Base-by-base conservation (phyloP, 805 yeast species). In the Ogataea glucozyma region DNA sequence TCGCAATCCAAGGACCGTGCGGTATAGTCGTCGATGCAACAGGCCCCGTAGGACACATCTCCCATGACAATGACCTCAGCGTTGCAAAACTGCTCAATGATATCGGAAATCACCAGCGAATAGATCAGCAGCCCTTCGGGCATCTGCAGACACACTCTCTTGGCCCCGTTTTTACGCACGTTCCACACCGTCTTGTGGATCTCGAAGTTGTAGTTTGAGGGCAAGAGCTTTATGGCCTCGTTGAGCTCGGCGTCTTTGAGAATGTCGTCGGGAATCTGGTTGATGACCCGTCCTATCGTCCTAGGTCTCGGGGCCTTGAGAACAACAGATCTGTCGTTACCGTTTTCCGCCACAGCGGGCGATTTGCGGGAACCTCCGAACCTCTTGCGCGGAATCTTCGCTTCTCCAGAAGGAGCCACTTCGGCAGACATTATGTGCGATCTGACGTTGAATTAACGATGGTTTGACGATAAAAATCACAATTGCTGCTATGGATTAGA, bases 11-110 rank as follows among this genome's bases (percentile, higher is more conserved):
- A 65, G 0, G 98, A 81, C 49, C 90, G 72, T 2, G 99, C 99
- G 0, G 99, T 90, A 60, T 74, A 93, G 60, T 93, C 99, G 62
- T 93, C 99, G 34, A 93, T 89, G 66, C 99, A 93, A 62, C 99
- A 93, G 0, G 99, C 99, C 31, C 99, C 99, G 58, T 93, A 93
- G 0, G 97, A 88, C 0, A 93, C 99, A 63, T 93, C 99, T 2
- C 99, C 99, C 99, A 93, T 93, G 2, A 91, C 93, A 1, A 93
- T 71, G 0, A 90, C 86, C 58, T 90, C 96, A 40, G 85, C 88
- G 2, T 69, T 65, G 61, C 97, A 90, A 54, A 93, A 91, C 63
- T 90, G 96, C 58, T 88, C 96, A 26, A 93, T 61, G 18, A 93
- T 91, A 65, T 93, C 99, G 4, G 96, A 76, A n/a, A 93, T 79